These are phyloP conservation scores for Scorias spongiosa DNA, from an alignment of 2,329 filamentous ascomycete species.

Conservation along the genomic window DNA sequence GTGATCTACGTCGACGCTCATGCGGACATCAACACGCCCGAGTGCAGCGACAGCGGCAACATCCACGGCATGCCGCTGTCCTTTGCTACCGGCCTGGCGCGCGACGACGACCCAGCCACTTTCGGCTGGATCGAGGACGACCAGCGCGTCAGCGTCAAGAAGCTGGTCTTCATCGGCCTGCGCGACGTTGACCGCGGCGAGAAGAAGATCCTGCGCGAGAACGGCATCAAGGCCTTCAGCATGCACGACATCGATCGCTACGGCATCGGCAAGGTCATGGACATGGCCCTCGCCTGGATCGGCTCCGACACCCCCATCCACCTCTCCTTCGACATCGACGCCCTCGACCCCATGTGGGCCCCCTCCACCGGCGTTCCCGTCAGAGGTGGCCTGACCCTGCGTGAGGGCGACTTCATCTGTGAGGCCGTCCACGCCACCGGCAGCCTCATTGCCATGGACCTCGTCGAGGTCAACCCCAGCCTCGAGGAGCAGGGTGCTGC, in stretches of 20 bases:
- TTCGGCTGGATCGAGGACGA: constrained; percentile 82
- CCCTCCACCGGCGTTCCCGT: constrained; percentile 93
- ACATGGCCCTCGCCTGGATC: constrained; percentile 96
- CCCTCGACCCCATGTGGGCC: constrained; percentile 88
- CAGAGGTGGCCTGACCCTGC: constrained; percentile 76
- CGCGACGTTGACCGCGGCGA: constrained; percentile 41
- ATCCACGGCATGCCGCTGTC: constrained; percentile 96
- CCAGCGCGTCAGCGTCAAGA: constrained; percentile 54
- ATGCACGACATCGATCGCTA: constrained; percentile 97
- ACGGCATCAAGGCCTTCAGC: constrained; percentile 88
- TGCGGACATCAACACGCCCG: constrained; percentile 92
- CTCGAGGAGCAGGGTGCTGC: constrained; percentile 45
- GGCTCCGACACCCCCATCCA: constrained; percentile 92
- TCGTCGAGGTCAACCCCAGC: constrained; percentile 40
- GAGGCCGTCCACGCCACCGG: constrained; percentile 46
- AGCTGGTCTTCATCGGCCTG: constrained; percentile 37
- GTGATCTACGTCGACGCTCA: constrained; percentile 99
- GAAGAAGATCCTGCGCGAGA: constrained; percentile 77
- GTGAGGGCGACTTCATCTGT: constrained; percentile 94
- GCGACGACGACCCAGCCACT: constrained; percentile 51
- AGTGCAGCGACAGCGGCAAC: constrained; percentile 79
- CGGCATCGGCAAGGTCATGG: constrained; percentile 89
- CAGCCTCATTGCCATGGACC: constrained; percentile 40
- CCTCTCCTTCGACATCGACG: constrained; percentile 93
- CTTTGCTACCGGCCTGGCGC: constrained; percentile 75